Percentiles rank a stretch among this genome's conserved stretches.
Evolutionary conservation across 345 rosid species (phyloP).

Genomic region (Eucalyptus regnans): DNA sequence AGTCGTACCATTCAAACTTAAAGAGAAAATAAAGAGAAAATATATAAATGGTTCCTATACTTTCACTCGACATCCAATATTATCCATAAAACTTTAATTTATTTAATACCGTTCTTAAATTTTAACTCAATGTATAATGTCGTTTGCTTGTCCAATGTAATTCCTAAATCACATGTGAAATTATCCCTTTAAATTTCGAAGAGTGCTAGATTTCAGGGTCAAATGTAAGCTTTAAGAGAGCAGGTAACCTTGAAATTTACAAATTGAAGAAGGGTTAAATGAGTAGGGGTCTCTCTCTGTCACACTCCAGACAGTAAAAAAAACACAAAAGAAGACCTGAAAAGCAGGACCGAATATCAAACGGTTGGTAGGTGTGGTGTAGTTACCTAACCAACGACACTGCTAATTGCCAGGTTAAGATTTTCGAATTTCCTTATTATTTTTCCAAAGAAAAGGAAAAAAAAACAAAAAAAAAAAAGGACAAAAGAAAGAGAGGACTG

Average conservation of each 20-base stretch:
- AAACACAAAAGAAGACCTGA: background rate
- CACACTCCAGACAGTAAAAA: background rate
- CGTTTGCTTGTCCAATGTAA: background rate
- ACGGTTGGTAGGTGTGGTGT: background rate
- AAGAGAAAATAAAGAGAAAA: background rate
- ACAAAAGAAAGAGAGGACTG: background rate
- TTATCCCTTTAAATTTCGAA: background rate
- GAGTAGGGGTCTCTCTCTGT: background rate
- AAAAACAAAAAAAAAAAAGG: fast-evolving
- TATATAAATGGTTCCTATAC: background rate
- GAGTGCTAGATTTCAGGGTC: fast-evolving
- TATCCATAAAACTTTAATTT: background rate
- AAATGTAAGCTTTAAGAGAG: background rate
- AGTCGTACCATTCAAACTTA: background rate
- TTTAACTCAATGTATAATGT: background rate
- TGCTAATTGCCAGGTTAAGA: background rate
- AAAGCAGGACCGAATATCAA: background rate
- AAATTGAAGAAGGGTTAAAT: background rate
- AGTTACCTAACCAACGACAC: background rate
- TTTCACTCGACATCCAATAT: background rate
- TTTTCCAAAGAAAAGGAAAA: background rate
- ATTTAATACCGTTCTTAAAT: fast-evolving
- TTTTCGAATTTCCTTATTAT: background rate
- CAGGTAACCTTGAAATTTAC: background rate
- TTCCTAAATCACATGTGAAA: fast-evolving